Evolutionary conservation across 495 filamentous ascomycete species (phyloP).

Genomic region (Margaritispora aquatica): DNA sequence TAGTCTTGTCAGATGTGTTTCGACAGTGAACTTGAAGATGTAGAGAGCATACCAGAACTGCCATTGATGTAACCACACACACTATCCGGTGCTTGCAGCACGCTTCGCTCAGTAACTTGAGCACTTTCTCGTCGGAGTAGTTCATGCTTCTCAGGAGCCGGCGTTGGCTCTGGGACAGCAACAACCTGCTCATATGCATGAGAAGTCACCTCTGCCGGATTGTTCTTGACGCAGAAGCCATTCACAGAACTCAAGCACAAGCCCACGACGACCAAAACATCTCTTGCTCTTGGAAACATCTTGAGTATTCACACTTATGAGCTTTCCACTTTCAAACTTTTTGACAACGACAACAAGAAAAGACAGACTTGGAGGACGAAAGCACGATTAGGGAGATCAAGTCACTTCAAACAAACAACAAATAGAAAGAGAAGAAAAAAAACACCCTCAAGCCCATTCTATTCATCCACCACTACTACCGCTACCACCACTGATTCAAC

Average conservation of each 20-base stretch:
- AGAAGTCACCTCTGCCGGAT: neutral
- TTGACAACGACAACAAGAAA: no score
- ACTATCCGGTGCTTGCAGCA: constrained; percentile 40
- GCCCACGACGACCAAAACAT: neutral
- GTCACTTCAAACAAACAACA: no score
- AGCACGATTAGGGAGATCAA: no score
- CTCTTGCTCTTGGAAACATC: neutral
- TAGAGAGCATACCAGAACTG: constrained; percentile 19
- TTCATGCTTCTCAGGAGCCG: constrained; percentile 23
- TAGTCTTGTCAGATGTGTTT: neutral
- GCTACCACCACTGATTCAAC: no score
- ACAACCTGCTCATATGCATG: neutral
- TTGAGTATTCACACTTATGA: no score
- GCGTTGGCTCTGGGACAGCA: constrained; percentile 25
- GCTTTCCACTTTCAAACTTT: no score
- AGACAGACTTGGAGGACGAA: no score
- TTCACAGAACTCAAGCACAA: neutral
- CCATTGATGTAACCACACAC: constrained; percentile 41
- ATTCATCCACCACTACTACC: no score
- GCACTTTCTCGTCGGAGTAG: constrained; percentile 27
- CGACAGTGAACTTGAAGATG: neutral
- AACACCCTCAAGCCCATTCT: no score
- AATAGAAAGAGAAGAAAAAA: no score
- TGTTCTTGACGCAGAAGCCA: neutral
- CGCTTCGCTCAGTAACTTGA: constrained; percentile 10